Base-by-base conservation (phyloP, 2,329 filamentous ascomycete genomes). In the Keithomyces neogunnii region DNA sequence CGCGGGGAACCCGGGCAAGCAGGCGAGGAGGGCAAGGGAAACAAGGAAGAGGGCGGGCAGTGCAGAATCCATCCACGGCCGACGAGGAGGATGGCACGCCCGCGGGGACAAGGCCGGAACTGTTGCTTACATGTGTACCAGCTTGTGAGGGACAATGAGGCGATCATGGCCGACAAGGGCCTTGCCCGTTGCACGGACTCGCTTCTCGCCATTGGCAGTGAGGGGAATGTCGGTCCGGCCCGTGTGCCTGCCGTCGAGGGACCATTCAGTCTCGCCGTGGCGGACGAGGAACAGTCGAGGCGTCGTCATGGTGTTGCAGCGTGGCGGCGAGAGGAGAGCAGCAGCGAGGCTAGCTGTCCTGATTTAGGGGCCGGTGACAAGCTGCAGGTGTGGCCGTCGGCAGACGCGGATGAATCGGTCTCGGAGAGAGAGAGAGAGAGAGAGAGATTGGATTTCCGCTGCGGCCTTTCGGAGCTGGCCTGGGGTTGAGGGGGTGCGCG, bases 211-310 rank as follows among this genome's bases (percentile, higher is more conserved):
- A 64, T 89, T 86, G 48, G 77, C 71, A 1, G 91, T 96, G 38
- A 96, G 75, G 1, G 89, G 85, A 3, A 97, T 87, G 63, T 97
- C 91, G n/a, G 87, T 88, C 31, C 74, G 77, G 48, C 90, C 87
- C 0, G 92, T 97, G 70, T 96, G 89, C 49, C 83, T 79, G 51
- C 89, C 91, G 59, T 86, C 86, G 46, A 95, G 81, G 4, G 88
- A 95, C 91, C 91, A 97, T 73, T 95, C 89, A 3, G 91, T 97
- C 73, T 96, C 89, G 70, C 91, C 92, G 65, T 96, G 91, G 60
- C 91, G 88, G 66, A 90, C 73, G 59, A 93, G 81, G 73, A 92
- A 92, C 65, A 88, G 84, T 49, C 88, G 80, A 2, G 88, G 88
- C 2, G 84, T 82, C 28, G 63, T 53, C 64, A 65, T 65, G 49